Base-by-base conservation (phyloP, 768 basidiomycete species). In the Zangia roseola region DNA sequence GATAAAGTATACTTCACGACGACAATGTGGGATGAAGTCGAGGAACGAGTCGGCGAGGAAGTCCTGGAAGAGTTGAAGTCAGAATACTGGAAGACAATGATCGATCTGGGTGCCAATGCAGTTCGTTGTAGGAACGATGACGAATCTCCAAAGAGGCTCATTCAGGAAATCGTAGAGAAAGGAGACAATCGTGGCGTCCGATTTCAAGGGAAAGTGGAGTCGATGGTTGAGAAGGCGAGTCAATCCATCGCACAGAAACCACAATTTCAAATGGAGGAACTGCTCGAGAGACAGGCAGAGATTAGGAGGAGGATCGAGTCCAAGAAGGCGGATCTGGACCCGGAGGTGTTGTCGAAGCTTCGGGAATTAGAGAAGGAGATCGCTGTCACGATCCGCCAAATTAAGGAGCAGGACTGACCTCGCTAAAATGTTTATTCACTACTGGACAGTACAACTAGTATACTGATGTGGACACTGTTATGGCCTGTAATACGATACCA, bases 1-100 rank as follows among this genome's bases (percentile, higher is more conserved):
- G 52, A 52, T 0, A 65, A 67, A 12, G 67, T 75, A 6, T 49
- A 67, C 16, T 53, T 75, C 13, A 64, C 61, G 13, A 69, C 72
- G 2, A 70, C 71, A 10, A 70, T 69, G 62, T 72, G 68, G 71
- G 66, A 68, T 50, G 57, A 54, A 23, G 54, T 65, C 7, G 54
- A 56, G 2, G 25, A 31, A 19, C 47, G 39, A 0, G 47, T 56
- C 8, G 69, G 65, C 6, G 33, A 48, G 16, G 47, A 46, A 42
- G 49, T 47, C 36, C 21, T 52, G 16, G 13, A 42, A 2, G 45
- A 53, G 17, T 46, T 52, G 12, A n/a, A 26, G 25, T 17, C 1
- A 6, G 47, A 44, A 1, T 37, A 30, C 20, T 46, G 50, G 50
- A 46, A 51, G 20, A 25, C 21, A 6, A 49, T 52, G 50, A 33